Percentiles rank a stretch among this genome's conserved stretches.
phyloP scores from a whole-genome alignment of 2,329 filamentous ascomycete genomes.

The Akanthomyces uredinophilus region DNA sequence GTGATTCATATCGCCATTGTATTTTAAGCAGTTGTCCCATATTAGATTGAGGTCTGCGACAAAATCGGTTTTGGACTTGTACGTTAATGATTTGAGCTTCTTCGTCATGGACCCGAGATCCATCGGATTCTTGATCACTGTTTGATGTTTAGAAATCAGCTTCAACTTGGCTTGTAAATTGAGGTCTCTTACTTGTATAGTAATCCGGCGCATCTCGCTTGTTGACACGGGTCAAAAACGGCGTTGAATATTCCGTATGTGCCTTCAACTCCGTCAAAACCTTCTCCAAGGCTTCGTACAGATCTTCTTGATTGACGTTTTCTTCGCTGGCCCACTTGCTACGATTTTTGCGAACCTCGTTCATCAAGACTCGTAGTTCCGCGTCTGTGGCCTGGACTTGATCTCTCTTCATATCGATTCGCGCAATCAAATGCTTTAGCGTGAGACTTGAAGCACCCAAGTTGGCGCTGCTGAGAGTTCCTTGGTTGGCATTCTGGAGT shows the following conservation, averaged over 20 bases:
- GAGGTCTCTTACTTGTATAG: slow-evolving; percentile 65
- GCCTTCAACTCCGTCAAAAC: slow-evolving; percentile 96
- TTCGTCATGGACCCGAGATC: slow-evolving; percentile 98
- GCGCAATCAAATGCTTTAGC: slow-evolving; percentile 91
- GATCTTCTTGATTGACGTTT: slow-evolving; percentile 92
- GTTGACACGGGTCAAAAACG: slow-evolving; percentile 89
- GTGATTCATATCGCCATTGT: slow-evolving; percentile 86
- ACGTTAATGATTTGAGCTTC: slow-evolving; percentile 76
- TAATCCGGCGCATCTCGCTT: slow-evolving; percentile 97
- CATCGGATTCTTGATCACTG: slow-evolving; percentile 95
- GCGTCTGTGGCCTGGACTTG: slow-evolving; percentile 89
- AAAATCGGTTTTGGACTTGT: slow-evolving; percentile 90
- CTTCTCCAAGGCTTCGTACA: slow-evolving; percentile 95
- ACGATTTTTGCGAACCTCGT: slow-evolving; percentile 93
- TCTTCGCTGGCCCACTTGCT: slow-evolving; percentile 99
- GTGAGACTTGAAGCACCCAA: slow-evolving; percentile 93
- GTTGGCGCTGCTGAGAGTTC: slow-evolving; percentile 88
- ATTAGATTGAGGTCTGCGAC: slow-evolving; percentile 90
- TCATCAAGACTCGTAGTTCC: slow-evolving; percentile 87
- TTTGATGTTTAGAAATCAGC: slow-evolving; percentile 21
- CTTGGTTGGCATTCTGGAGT: slow-evolving; percentile 62
- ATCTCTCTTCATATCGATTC: slow-evolving; percentile 88
- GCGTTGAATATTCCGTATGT: slow-evolving; percentile 94
- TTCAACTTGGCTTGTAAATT: slow-evolving; percentile 20
- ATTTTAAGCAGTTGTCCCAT: slow-evolving; percentile 94